These are phyloP conservation scores for Bertia moriformis DNA, from an alignment of 2,329 filamentous ascomycete species.

Conservation along the genomic window DNA sequence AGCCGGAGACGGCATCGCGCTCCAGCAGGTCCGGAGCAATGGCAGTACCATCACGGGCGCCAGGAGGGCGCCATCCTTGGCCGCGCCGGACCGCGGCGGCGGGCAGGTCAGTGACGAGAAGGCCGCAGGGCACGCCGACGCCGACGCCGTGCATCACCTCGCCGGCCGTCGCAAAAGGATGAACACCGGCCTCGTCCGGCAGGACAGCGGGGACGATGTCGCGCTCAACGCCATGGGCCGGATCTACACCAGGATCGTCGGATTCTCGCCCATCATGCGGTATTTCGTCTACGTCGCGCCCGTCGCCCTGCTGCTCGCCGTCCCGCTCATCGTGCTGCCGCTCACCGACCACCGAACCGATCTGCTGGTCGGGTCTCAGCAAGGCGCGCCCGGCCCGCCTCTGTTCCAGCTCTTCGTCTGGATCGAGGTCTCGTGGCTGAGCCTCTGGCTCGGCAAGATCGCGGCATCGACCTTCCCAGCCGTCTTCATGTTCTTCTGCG, in stretches of 20 bases:
- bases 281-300: constrained; percentile 58
- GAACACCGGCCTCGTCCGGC: constrained; percentile 23
- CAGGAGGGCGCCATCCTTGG: constrained; percentile 26
- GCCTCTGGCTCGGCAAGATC: constrained; percentile 53
- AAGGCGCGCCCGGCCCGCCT: constrained; percentile 22
- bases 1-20: constrained; percentile 31
- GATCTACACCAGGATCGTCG: constrained; percentile 49
- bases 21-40: constrained; percentile 38
- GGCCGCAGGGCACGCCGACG: constrained; percentile 20
- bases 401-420: constrained; percentile 52
- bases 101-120: constrained; percentile 28
- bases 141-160: too few species aligned
- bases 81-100: constrained; percentile 13
- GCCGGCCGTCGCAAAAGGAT: constrained; percentile 34
- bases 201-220: constrained; percentile 33
- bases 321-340: constrained; percentile 43
- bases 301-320: constrained; percentile 41
- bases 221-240: constrained; percentile 51
- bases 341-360: constrained; percentile 23
- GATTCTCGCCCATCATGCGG: constrained; percentile 47
- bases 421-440: constrained; percentile 55
- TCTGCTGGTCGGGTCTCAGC: constrained; percentile 18
- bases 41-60: constrained; percentile 34
- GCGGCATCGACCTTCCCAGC: constrained; percentile 43
- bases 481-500: constrained; percentile 54